Base-by-base conservation (phyloP, 2,329 filamentous ascomycete species). In the Dactylonectria macrodidyma region DNA sequence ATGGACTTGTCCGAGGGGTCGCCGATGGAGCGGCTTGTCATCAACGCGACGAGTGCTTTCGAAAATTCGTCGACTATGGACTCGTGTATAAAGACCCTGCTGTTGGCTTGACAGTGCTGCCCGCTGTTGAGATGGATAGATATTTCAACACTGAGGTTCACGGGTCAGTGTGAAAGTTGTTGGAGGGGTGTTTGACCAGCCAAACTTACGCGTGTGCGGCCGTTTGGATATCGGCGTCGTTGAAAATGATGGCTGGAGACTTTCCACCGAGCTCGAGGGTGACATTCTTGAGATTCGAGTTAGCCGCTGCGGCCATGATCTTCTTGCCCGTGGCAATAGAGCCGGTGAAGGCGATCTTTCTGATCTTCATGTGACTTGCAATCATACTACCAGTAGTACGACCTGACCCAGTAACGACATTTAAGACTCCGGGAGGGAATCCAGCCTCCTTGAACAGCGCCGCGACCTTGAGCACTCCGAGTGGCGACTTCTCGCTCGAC, bases 231-330 rank as follows among this genome's bases (percentile, higher is more conserved):
- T 89, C 86, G 16, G 87, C 87, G 73, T 89, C 88, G 8, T 85
- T 84, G 66, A 90, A 89, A 26, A 89, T 83, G 24, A 90, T 74
- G 11, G 88, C 78, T 0, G 88, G 87, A 8, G 83, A 86, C 76
- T 90, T 90, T 62, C 88, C 88, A 50, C 88, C 88, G 16, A 86
- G 85, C 76, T 89, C 87, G n/a, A 88, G 81, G 5, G 86, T 88
- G 55, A 88, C 84, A 73, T 87, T 88, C 78, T 88, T 89, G 77
- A 86, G 77, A 65, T 87, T 87, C 58, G 81, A 91, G 0, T 85
- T 81, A 3, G 88, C 83, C 2, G 91, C 90, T 80, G 87, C 84
- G 75, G 90, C 91, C 89, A 92, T 91, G 66, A 93, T 91, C 72
- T 90, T 85, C 56, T 86, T 86, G n/a, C 89, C 91, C 1, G 90